A percentile compares a stretch with the other conserved stretches of the same genome.
phyloP scores from a whole-genome alignment of 192 early-diverging fungal species.

The Dissophora ornata region DNA sequence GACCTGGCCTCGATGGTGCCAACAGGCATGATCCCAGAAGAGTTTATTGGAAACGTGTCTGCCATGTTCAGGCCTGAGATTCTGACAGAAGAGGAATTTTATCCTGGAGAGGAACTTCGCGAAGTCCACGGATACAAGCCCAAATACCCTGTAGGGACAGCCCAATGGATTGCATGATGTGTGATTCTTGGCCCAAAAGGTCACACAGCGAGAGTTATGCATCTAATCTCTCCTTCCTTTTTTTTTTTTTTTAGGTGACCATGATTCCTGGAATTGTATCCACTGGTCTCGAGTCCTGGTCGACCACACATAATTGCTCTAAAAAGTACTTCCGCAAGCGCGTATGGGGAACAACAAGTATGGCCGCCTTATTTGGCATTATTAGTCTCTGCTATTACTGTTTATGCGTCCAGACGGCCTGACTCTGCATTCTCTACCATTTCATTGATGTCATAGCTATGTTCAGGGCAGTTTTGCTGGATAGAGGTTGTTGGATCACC shows the following conservation, averaged over 20 bases:
- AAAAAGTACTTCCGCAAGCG: slow-evolving; percentile 86
- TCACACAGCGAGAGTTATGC: no score
- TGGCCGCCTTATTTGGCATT: not conserved
- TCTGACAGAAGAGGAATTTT: slow-evolving; percentile 62
- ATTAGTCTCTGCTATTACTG: not conserved
- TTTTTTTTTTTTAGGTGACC: slow-evolving; percentile 70
- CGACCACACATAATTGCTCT: slow-evolving; percentile 77
- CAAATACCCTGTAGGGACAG: slow-evolving; percentile 25
- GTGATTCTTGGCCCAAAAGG: no score
- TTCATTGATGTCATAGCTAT: slow-evolving; percentile 60
- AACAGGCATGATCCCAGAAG: slow-evolving; percentile 72
- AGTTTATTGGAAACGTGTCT: slow-evolving; percentile 76
- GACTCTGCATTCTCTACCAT: not conserved
- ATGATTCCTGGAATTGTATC: slow-evolving; percentile 91
- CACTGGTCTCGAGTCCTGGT: slow-evolving; percentile 90
- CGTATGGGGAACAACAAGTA: slow-evolving; percentile 85
- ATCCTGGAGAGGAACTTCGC: slow-evolving; percentile 56
- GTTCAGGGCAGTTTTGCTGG: slow-evolving; percentile 85
- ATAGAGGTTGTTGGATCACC: slow-evolving; percentile 88
- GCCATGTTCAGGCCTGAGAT: slow-evolving; percentile 60
- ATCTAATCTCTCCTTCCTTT: slow-evolving; percentile 34
- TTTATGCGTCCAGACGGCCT: no score
- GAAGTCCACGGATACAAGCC: slow-evolving; percentile 40
- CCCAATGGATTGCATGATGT: no score
- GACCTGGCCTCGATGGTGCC: slow-evolving; percentile 75